Conservation (phyloP, 176 grass and related monocot species). For the Eleusine coracana region DNA sequence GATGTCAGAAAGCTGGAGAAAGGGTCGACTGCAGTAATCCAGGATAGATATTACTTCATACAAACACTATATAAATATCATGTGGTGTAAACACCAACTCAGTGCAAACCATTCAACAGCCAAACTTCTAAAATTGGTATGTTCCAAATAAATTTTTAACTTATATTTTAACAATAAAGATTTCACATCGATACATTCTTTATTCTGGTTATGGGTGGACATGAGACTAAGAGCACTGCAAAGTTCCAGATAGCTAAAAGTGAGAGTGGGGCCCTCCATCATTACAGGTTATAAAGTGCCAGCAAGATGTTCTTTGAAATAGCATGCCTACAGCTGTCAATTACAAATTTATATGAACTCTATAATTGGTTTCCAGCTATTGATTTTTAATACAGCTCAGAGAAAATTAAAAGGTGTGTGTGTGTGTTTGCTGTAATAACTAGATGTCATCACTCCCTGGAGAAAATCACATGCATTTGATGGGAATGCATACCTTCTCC, state of each 20-base stretch:
- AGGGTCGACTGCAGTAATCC: not conserved
- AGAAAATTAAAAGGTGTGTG: not conserved
- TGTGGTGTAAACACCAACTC: not conserved
- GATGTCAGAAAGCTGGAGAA: not conserved
- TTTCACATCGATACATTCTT: constrained; percentile 10
- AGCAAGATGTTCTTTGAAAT: not conserved
- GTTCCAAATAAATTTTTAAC: not conserved
- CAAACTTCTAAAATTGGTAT: constrained; percentile 14
- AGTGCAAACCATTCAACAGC: not conserved
- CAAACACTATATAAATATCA: not conserved
- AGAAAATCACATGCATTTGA: not conserved
- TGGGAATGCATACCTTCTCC: constrained; percentile 59
- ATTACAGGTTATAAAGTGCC: not conserved
- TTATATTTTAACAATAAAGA: not conserved
- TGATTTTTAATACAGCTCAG: not conserved
- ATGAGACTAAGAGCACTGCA: not conserved
- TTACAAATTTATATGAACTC: not conserved
- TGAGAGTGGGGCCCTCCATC: not conserved
- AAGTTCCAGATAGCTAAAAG: not conserved
- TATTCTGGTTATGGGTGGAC: not conserved
- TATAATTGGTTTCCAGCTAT: not conserved
- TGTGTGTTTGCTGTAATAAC: not conserved
- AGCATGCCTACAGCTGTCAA: not conserved
- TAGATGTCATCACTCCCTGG: constrained; percentile 7
- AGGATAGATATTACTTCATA: not conserved